phyloP scores from a whole-genome alignment of 2,329 filamentous ascomycete genomes.

The Pseudogymnoascus sp. region DNA sequence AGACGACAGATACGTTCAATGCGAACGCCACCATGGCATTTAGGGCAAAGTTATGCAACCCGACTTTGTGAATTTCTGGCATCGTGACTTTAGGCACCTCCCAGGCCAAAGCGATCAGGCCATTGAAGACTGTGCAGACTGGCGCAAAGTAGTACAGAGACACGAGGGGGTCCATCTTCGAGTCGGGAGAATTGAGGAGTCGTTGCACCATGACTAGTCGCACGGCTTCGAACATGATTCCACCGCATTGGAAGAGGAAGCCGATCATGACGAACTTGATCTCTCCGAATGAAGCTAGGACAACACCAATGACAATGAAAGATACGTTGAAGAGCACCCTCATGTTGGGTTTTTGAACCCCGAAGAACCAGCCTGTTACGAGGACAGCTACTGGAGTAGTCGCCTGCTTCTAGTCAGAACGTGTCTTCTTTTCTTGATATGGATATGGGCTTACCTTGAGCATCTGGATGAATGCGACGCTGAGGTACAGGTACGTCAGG shows the following conservation, averaged over 20 bases:
- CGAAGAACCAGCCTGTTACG: slow-evolving; percentile 79
- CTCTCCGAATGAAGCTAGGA: slow-evolving; percentile 91
- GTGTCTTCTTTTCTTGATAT: not conserved
- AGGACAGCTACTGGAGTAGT: slow-evolving; percentile 92
- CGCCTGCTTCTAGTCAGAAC: slow-evolving; percentile 46
- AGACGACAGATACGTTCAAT: slow-evolving; percentile 78
- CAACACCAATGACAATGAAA: slow-evolving; percentile 86
- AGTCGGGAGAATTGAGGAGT: slow-evolving; percentile 71
- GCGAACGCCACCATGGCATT: slow-evolving; percentile 74
- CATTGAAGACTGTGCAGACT: slow-evolving; percentile 76
- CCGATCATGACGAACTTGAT: slow-evolving; percentile 82
- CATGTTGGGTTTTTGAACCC: slow-evolving; percentile 68
- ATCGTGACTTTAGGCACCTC: slow-evolving; percentile 64
- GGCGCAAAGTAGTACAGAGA: slow-evolving; percentile 88
- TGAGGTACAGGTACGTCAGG: slow-evolving; percentile 89
- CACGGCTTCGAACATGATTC: slow-evolving; percentile 74
- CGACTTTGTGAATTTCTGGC: slow-evolving; percentile 64
- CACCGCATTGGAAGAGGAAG: slow-evolving; percentile 70
- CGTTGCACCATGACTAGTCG: slow-evolving; percentile 79
- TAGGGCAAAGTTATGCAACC: slow-evolving; percentile 60
- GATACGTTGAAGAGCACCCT: slow-evolving; percentile 89
- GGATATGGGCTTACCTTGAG: slow-evolving; percentile 61
- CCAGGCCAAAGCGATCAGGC: slow-evolving; percentile 61
- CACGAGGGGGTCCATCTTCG: slow-evolving; percentile 86
- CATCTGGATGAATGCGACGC: slow-evolving; percentile 98